A percentile compares a stretch with the other conserved stretches of the same genome.
These are phyloP conservation scores for Acarospora socialis DNA, from an alignment of 2,329 filamentous ascomycete species.

Conservation along the genomic window DNA sequence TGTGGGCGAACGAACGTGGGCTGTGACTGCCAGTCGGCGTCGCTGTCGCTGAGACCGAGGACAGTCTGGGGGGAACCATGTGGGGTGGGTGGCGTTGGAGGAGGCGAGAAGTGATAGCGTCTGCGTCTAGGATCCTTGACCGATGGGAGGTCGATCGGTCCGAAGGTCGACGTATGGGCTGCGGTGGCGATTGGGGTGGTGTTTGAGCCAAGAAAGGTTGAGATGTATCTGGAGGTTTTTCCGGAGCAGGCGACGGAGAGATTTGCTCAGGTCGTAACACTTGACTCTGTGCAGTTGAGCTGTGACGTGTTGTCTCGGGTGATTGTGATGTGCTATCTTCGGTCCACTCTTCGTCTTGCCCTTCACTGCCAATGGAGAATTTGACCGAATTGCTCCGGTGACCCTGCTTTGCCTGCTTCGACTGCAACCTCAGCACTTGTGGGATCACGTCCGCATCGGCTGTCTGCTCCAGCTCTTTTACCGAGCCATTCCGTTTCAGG, in stretches of 20 bases:
- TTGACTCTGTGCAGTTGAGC: conserved; percentile 1
- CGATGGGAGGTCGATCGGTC: conserved; percentile 3
- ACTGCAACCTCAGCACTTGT: conserved; percentile 7
- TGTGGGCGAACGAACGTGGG: conserved; percentile 22
- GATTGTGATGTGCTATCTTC: conserved; percentile 15
- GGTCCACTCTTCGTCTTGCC: conserved; percentile 13
- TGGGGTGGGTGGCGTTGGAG: conserved; percentile 28
- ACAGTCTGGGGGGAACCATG: conserved; percentile 26
- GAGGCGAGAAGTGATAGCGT: conserved; percentile 32
- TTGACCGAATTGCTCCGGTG: conserved; percentile 6
- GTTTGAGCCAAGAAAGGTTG: too few relatives aligned
- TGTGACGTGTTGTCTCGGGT: conserved; percentile 5
- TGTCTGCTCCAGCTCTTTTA: conserved; percentile 10
- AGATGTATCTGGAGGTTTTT: conserved; percentile 6
- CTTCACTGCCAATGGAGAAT: conserved; percentile 9
- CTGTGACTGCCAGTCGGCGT: conserved; percentile 21
- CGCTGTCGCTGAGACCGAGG: conserved; percentile 26
- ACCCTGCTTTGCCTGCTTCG: conserved; percentile 7
- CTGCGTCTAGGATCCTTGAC: conserved; percentile 23
- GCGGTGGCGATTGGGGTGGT: conserved; percentile 2
- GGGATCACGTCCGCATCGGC: conserved; percentile 8
- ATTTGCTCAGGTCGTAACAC: conserved; percentile 6
- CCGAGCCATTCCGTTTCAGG: conserved; percentile 10
- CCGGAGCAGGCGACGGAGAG: conserved; percentile 11
- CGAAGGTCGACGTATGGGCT: not conserved